phyloP scores from a whole-genome alignment of 164 flowering plant species.

The Malania oleifera region DNA sequence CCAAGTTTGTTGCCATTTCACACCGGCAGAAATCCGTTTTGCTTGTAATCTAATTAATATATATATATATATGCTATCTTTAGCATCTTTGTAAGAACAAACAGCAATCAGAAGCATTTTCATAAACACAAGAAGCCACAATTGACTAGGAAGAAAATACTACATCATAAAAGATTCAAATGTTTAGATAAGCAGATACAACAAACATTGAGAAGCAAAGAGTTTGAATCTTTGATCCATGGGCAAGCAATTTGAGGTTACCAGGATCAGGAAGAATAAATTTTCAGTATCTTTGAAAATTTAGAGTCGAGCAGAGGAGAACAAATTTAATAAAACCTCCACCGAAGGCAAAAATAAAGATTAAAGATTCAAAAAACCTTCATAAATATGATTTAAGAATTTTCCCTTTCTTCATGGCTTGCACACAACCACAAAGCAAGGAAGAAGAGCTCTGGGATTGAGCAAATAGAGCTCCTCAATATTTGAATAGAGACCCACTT shows the following conservation, averaged over 20 bases:
- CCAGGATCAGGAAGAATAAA: constrained; percentile 15
- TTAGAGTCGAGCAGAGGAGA: too few relatives aligned
- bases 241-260: neutral
- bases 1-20: constrained; percentile 2
- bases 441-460: constrained; percentile 80
- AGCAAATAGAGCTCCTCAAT: constrained; percentile 90
- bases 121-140: constrained; percentile 1
- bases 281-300: too few relatives aligned
- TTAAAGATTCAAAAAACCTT: constrained; percentile 11
- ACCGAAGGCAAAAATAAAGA: constrained; percentile 3
- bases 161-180: neutral
- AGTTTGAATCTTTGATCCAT: neutral
- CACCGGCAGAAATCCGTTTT: too few relatives aligned
- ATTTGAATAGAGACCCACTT: constrained; percentile 67
- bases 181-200: constrained; percentile 1
- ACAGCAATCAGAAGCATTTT: too few relatives aligned
- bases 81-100: neutral
- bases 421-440: constrained; percentile 91
- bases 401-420: constrained; percentile 37
- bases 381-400: neutral
- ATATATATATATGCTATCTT: neutral
- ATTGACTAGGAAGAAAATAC: constrained; percentile 6
- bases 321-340: neutral
- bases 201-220: neutral
- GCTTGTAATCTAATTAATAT: too few relatives aligned